Conservation (phyloP, 2,329 filamentous ascomycete genomes). For the Fonsecaea erecta region DNA sequence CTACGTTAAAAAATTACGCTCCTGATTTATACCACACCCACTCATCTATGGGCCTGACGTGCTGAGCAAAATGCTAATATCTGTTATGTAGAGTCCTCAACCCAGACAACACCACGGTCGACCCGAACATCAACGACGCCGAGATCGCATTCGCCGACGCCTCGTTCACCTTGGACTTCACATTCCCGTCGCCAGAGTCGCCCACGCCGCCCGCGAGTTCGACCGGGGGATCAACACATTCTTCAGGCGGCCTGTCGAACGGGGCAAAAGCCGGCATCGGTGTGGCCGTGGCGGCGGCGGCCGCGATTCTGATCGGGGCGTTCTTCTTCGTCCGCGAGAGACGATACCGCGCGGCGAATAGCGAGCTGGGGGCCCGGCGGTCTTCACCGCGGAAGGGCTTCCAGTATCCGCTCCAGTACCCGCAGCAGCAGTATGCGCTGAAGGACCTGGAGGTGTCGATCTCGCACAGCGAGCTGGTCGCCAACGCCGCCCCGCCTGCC, state of each 20-base stretch:
- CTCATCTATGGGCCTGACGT: too few species aligned
- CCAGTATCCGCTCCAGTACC: background rate
- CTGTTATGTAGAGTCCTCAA: conserved; percentile 26
- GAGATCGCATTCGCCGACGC: conserved; percentile 21
- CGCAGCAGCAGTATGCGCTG: background rate
- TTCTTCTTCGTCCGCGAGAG: background rate
- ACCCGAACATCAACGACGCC: conserved; percentile 12
- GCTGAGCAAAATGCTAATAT: too few species aligned
- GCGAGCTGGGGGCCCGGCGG: background rate
- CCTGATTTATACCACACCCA: too few species aligned
- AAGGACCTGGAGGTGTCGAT: conserved; percentile 11
- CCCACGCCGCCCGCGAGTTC: background rate
- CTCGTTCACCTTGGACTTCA: conserved; percentile 6
- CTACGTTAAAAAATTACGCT: too few species aligned
- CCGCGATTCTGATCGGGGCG: background rate
- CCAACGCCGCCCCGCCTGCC: conserved; percentile 6
- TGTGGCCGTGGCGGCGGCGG: background rate
- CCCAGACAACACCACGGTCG: conserved; percentile 19
- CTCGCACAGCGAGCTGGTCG: conserved; percentile 12
- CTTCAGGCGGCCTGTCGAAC: conserved; percentile 5
- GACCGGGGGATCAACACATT: background rate
- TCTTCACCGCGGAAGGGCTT: background rate
- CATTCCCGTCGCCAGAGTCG: conserved; percentile 11
- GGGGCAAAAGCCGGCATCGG: conserved; percentile 18
- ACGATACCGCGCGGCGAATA: conserved; percentile 3